Percentiles rank a stretch among this genome's conserved stretches.
phyloP scores from a whole-genome alignment of 2,329 filamentous ascomycete genomes.

The Arthrobotrys sinensis region DNA sequence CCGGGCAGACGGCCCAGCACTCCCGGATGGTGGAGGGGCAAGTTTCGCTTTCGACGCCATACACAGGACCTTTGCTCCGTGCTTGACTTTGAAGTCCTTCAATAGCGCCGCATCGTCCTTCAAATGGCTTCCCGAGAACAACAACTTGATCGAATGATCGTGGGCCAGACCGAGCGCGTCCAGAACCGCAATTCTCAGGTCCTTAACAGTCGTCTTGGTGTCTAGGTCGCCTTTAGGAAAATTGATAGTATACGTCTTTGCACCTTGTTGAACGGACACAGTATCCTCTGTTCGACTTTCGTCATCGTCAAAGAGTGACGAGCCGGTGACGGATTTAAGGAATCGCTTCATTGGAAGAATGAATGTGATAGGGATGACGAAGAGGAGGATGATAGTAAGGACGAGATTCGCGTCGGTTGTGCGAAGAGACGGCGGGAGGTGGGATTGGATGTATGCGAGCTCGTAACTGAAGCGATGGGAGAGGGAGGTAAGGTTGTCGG shows the following conservation, averaged over 20 bases:
- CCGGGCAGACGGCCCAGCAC: conserved; percentile 66
- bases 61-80: conserved; percentile 62
- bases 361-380: conserved; percentile 37
- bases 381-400: conserved; percentile 31
- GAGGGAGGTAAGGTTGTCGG: conserved; percentile 40
- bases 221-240: conserved; percentile 40
- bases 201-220: conserved; percentile 35
- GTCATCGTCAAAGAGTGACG: conserved; percentile 41
- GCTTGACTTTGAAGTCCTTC: conserved; percentile 61
- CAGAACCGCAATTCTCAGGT: conserved; percentile 21
- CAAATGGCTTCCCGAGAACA: conserved; percentile 62
- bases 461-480: conserved; percentile 33
- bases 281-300: conserved; percentile 29
- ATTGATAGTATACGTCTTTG: conserved; percentile 26
- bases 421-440: conserved; percentile 44
- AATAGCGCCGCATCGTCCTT: conserved; percentile 62
- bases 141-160: conserved; percentile 59
- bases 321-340: conserved; percentile 38
- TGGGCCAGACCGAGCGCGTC: conserved; percentile 38
- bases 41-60: conserved; percentile 59
- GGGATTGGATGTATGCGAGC: conserved; percentile 46
- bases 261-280: conserved; percentile 40
- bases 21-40: conserved; percentile 64
- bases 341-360: conserved; percentile 49
- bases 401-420: conserved; percentile 29